These are phyloP conservation scores for Penicillium olsonii DNA, from an alignment of 2,329 filamentous ascomycete species.

Conservation along the genomic window DNA sequence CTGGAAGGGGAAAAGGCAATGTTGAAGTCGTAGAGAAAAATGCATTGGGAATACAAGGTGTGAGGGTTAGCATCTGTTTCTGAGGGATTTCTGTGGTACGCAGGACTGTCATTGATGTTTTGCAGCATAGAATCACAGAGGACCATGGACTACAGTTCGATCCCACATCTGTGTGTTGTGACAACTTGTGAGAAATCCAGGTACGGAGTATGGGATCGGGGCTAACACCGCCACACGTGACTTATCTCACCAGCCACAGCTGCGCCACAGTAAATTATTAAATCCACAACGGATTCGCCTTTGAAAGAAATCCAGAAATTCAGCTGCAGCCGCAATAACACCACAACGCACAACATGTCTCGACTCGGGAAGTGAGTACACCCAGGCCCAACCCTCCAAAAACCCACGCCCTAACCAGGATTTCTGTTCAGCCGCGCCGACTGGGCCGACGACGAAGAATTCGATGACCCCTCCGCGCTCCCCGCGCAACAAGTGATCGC, in stretches of 20 bases:
- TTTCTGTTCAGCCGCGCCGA: constrained; percentile 60
- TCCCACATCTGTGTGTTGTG: no score
- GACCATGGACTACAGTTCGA: no score
- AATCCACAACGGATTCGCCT: constrained; percentile 47
- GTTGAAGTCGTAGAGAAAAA: no score
- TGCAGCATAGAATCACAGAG: constrained; percentile 18
- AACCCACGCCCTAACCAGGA: constrained; percentile 17
- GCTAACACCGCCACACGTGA: constrained; percentile 20
- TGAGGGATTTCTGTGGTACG: no score
- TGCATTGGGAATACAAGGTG: no score
- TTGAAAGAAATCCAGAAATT: constrained; percentile 45
- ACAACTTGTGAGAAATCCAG: no score
- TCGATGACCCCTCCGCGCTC: constrained; percentile 82
- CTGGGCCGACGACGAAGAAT: constrained; percentile 91
- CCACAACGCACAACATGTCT: constrained; percentile 45
- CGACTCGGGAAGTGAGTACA: constrained; percentile 48
- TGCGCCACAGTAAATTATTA: constrained; percentile 40
- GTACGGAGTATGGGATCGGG: not conserved
- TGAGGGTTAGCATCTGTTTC: no score
- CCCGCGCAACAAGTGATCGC: constrained; percentile 84
- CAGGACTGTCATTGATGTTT: no score
- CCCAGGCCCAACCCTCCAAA: not conserved
- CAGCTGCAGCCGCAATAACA: constrained; percentile 31
- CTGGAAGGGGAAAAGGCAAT: no score
- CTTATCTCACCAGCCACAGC: constrained; percentile 32